Base-by-base conservation (phyloP, 176 grass and related monocot species). In the Themeda triandra region DNA sequence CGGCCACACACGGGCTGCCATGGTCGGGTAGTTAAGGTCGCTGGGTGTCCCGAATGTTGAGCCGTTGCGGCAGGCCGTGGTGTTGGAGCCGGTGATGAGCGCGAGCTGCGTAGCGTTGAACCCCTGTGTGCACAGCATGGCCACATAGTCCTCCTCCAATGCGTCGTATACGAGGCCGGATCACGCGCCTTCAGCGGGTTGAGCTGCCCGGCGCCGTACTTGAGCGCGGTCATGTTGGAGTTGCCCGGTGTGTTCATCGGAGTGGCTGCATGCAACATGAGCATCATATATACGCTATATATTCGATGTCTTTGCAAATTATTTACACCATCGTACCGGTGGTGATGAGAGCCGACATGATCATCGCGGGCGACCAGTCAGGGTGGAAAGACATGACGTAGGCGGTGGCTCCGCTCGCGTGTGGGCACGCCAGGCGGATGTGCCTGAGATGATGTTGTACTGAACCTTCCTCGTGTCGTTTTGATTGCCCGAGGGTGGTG, bases 331-430 rank as follows among this genome's bases (percentile, higher is more conserved):
- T 33, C 41, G 9, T 42, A 92, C 81, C 78, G 9, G 91, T 90
- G 28, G 91, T 93, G 41, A 90, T 82, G 30, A 93, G 77, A 40
- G 85, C 78, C 4, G 91, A 90, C 85, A 82, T 87, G 77, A 93
- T 78, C 77, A 84, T 81, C 2, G 82, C 85, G 29, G 85, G 82
- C 10, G 91, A 90, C 91, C 91, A 90, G 32, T 66, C 76, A 2
- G 39, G 88, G 73, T 93, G 88, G 77, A 87, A 79, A 0, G 78
- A 88, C 74, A 76, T 93, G 60, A 93, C 73, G 48, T 83, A 93
- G 0, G 64, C 64, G 0, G 64, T 31, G 6, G 15, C 64, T 0
- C 64, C 31, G 17, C 31, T 67, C 3, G 1, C 64, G 15, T 67
- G 64, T 0, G 64, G 64, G 31, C 64, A 67, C 31, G 64, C 64